Conservation (phyloP, 495 filamentous ascomycete genomes). For the Daldinia childiae region DNA sequence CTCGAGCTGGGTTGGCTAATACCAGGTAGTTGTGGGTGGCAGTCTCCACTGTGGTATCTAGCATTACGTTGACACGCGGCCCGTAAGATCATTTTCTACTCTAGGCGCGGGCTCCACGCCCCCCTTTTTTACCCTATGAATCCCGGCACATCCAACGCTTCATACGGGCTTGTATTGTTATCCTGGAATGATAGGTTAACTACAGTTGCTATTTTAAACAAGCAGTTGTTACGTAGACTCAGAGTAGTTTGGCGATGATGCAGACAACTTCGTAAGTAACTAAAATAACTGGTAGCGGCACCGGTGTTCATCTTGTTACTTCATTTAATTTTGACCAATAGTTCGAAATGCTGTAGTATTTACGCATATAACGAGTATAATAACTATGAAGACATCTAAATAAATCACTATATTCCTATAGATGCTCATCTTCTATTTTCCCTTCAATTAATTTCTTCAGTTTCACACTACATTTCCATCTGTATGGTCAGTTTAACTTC, state of each 20-base stretch:
- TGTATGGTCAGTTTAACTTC: too few relatives aligned
- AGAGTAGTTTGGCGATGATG: not conserved
- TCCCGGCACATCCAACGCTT: not conserved
- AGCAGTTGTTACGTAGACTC: not conserved
- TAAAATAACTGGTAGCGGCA: not conserved
- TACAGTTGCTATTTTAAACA: not conserved
- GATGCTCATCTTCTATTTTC: not conserved
- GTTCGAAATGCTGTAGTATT: not conserved
- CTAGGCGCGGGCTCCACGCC: conserved; percentile 20
- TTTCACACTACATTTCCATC: not conserved
- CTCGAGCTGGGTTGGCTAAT: not conserved
- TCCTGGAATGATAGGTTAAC: not conserved
- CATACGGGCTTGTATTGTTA: not conserved
- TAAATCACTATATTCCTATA: not conserved
- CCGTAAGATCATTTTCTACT: conserved; percentile 31
- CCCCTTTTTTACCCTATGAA: conserved; percentile 10
- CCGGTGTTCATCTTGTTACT: not conserved
- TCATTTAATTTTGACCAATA: not conserved
- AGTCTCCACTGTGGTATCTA: conserved; percentile 19
- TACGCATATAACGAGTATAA: not conserved
- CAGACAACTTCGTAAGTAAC: not conserved
- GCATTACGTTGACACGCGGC: conserved; percentile 36
- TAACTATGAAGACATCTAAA: not conserved
- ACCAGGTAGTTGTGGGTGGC: not conserved
- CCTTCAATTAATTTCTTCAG: not conserved